Conservation (phyloP, 495 filamentous ascomycete genomes). For the Hyaloscypha hepaticicola region DNA sequence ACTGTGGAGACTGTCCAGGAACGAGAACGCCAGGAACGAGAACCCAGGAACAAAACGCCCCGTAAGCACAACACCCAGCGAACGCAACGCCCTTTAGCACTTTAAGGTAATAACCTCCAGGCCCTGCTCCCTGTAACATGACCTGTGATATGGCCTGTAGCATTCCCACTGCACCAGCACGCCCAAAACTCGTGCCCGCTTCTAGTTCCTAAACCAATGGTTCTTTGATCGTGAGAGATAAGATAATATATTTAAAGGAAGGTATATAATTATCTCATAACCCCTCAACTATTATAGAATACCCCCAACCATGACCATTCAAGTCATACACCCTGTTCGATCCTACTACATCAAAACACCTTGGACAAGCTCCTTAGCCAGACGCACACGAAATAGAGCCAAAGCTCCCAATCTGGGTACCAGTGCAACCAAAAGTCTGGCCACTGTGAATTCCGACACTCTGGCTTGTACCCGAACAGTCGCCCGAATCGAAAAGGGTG, state of each 20-base stretch:
- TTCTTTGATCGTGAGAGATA: too few relatives aligned
- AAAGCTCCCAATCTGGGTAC: neutral
- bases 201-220: too few relatives aligned
- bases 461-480: neutral
- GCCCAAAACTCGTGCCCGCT: too few relatives aligned
- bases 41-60: too few relatives aligned
- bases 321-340: neutral
- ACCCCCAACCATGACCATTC: neutral
- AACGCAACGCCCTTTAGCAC: too few relatives aligned
- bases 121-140: too few relatives aligned
- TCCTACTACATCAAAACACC: neutral
- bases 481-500: neutral
- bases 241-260: slow-evolving; percentile 2
- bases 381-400: neutral
- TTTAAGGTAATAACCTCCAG: too few relatives aligned
- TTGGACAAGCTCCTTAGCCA: neutral
- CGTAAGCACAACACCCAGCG: too few relatives aligned
- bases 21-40: too few relatives aligned
- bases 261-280: neutral
- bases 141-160: too few relatives aligned
- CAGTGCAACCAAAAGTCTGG: neutral
- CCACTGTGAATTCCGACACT: neutral
- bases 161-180: too few relatives aligned
- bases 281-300: neutral
- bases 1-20: too few relatives aligned